phyloP scores from a whole-genome alignment of 108 stramenopile species.

The Skeletonema costatum region DNA sequence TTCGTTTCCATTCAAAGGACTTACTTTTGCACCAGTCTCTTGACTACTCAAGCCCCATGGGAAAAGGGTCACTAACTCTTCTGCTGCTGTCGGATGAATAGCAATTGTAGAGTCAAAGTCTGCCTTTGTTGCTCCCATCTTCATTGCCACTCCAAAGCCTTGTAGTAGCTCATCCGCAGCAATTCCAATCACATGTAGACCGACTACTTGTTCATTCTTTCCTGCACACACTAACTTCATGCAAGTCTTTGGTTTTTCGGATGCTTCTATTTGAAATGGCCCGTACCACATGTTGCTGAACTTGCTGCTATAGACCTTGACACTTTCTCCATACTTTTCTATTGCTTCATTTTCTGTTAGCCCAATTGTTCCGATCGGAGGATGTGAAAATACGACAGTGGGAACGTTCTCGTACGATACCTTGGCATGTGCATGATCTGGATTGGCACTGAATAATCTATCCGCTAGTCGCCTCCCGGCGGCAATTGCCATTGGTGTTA shows the following conservation, averaged over 20 bases:
- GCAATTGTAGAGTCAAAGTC: conserved; percentile 95
- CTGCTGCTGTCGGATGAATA: conserved; percentile 95
- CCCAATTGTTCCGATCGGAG: conserved; percentile 76
- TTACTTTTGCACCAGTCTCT: conserved; percentile 48
- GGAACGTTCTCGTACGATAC: conserved; percentile 81
- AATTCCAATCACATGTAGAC: conserved; percentile 91
- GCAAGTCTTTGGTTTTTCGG: conserved; percentile 68
- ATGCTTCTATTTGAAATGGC: conserved; percentile 64
- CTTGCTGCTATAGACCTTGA: conserved; percentile 78
- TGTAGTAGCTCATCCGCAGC: conserved; percentile 96
- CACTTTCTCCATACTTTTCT: conserved; percentile 74
- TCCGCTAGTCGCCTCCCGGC: conserved; percentile 86
- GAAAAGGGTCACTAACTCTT: conserved; percentile 91
- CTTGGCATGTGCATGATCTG: conserved; percentile 52
- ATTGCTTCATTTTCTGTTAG: conserved; percentile 75
- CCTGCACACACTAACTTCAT: conserved; percentile 85
- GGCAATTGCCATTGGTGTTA: conserved; percentile 90
- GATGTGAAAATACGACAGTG: conserved; percentile 87
- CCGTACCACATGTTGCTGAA: conserved; percentile 92
- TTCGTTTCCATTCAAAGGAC: conserved; percentile 63
- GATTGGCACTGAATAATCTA: conserved; percentile 69
- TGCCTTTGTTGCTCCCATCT: conserved; percentile 95
- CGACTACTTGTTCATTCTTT: conserved; percentile 83
- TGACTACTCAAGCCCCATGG: conserved; percentile 76
- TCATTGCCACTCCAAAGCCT: conserved; percentile 95